phyloP scores from a whole-genome alignment of 2,329 filamentous ascomycete species.

The Fusarium musae region DNA sequence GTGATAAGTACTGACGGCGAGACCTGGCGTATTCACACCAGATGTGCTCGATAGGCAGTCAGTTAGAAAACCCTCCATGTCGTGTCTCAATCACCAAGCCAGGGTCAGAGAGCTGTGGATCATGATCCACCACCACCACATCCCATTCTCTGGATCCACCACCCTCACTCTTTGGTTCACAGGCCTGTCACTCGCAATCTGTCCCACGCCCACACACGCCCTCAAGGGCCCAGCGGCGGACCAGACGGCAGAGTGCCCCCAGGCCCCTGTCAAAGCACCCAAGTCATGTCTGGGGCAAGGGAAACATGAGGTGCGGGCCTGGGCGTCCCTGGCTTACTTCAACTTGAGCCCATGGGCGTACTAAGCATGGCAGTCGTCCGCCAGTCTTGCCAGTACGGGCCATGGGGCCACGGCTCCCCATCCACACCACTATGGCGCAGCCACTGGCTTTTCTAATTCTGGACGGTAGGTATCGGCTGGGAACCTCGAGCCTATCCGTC shows the following conservation, averaged over 20 bases:
- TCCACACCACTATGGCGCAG: constrained; percentile 49
- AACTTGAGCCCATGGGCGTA: constrained; percentile 31
- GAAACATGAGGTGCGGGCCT: constrained; percentile 44
- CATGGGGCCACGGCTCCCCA: constrained; percentile 35
- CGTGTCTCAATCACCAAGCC: constrained; percentile 62
- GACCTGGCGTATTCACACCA: constrained; percentile 48
- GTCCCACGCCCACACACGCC: constrained; percentile 30
- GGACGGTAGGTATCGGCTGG: constrained; percentile 36
- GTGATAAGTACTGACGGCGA: constrained; percentile 61
- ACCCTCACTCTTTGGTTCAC: constrained; percentile 24
- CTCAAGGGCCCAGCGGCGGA: constrained; percentile 36
- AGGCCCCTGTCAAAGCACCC: constrained; percentile 39
- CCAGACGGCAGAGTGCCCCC: constrained; percentile 46
- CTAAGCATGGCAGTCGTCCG: constrained; percentile 11
- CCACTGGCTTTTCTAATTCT: constrained; percentile 52
- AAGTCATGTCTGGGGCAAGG: constrained; percentile 46
- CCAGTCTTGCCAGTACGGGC: constrained; percentile 32
- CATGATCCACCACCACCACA: constrained; percentile 42
- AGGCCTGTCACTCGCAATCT: constrained; percentile 23
- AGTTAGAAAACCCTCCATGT: constrained; percentile 51
- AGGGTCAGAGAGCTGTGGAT: constrained; percentile 51
- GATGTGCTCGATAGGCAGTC: constrained; percentile 44
- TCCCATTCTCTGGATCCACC: constrained; percentile 40
- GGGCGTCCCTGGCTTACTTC: constrained; percentile 26
- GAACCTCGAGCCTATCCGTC: constrained; percentile 37